Conservation (phyloP, 768 basidiomycete species). For the Suillus sp. region DNA sequence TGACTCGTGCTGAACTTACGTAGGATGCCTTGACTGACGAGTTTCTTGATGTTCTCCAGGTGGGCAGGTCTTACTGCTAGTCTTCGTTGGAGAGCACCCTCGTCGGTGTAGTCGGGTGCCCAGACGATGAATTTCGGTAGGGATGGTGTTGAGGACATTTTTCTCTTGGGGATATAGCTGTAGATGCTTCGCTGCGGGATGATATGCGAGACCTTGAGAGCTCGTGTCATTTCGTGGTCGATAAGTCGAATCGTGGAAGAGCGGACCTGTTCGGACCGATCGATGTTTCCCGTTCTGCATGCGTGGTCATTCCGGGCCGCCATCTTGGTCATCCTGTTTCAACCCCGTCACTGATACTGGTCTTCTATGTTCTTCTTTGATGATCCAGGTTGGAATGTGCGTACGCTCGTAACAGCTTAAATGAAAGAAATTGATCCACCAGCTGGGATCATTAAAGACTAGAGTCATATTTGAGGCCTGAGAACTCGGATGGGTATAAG, state of each 20-base stretch:
- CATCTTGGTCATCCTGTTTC: no score
- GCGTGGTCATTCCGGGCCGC: neutral
- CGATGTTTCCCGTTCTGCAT: no score
- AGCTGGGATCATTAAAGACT: neutral
- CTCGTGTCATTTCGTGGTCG: neutral
- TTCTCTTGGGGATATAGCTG: neutral
- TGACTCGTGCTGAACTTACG: conserved; percentile 41
- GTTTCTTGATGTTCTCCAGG: conserved; percentile 43
- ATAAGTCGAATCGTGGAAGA: conserved; percentile 6
- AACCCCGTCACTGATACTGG: neutral
- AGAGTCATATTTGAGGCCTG: neutral
- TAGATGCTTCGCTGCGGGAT: neutral
- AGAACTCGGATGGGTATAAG: neutral
- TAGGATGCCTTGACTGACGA: conserved; percentile 43
- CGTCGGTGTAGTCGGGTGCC: conserved; percentile 65
- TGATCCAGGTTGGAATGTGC: neutral
- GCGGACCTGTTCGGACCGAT: conserved; percentile 1
- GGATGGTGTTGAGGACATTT: conserved; percentile 23
- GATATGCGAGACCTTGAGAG: neutral
- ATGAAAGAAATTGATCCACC: neutral
- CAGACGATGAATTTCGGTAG: conserved; percentile 53
- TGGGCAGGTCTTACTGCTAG: conserved; percentile 55
- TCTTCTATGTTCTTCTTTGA: neutral
- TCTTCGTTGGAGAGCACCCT: conserved; percentile 54
- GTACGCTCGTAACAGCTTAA: no score